Percentiles rank a stretch among this genome's conserved stretches.
These are phyloP conservation scores for Flaveria linearis DNA, from an alignment of 129 eudicot genomes.

Conservation along the genomic window DNA sequence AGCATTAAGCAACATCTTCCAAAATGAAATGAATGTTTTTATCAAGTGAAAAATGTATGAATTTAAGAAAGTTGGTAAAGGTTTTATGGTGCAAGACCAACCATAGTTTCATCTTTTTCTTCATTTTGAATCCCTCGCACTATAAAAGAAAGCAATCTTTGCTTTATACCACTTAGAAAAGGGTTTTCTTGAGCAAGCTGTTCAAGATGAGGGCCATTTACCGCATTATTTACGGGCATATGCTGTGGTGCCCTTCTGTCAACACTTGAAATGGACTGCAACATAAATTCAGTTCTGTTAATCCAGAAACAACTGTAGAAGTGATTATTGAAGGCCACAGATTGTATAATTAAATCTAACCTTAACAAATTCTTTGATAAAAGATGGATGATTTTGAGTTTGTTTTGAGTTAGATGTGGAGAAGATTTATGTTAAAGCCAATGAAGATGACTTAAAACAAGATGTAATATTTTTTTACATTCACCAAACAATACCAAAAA, in stretches of 20 bases:
- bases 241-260: conserved; percentile 48
- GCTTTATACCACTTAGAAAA: conserved; percentile 85
- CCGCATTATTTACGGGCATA: conserved; percentile 39
- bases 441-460: neutral
- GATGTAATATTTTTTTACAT: neutral
- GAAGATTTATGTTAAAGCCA: neutral
- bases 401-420: neutral
- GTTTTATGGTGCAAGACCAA: conserved; percentile 40
- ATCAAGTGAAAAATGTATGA: conserved; percentile 9
- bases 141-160: conserved; percentile 89
- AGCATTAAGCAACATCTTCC: conserved; percentile 26
- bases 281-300: conserved; percentile 20
- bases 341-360: conserved; percentile 6
- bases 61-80: conserved; percentile 5
- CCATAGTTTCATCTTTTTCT: conserved; percentile 82
- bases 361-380: neutral
- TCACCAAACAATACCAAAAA: neutral
- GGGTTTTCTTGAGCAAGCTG: conserved; percentile 48
- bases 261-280: conserved; percentile 44
- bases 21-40: neutral
- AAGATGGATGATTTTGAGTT: neutral
- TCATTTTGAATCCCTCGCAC: conserved; percentile 84
- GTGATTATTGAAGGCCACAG: neutral
- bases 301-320: neutral
- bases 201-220: conserved; percentile 43